These are phyloP conservation scores for Cladosporium oxysporum DNA, from an alignment of 2,329 filamentous ascomycete genomes.

Conservation along the genomic window DNA sequence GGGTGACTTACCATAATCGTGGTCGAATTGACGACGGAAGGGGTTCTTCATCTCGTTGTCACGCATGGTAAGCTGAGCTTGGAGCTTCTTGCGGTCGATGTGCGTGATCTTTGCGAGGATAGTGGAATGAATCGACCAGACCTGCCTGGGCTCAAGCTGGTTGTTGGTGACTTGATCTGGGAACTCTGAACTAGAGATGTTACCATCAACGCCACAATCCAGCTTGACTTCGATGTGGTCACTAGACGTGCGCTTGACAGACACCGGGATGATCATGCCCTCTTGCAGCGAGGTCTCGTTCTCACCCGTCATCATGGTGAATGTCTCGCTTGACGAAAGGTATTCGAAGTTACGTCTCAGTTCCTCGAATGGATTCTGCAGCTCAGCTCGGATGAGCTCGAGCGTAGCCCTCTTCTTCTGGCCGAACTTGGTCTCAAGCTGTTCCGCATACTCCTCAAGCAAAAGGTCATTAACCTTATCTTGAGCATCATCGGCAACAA, in stretches of 20 bases:
- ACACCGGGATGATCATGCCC: constrained; percentile 90
- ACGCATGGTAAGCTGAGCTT: constrained; percentile 78
- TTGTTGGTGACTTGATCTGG: constrained; percentile 65
- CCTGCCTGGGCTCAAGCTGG: constrained; percentile 54
- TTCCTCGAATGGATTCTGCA: constrained; percentile 93
- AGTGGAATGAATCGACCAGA: constrained; percentile 79
- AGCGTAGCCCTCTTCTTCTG: constrained; percentile 94
- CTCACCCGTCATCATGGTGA: constrained; percentile 96
- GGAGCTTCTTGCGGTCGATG: constrained; percentile 82
- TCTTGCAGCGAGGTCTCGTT: constrained; percentile 79
- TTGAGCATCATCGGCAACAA: constrained; percentile 92
- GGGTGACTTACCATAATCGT: constrained; percentile 46
- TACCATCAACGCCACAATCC: constrained; percentile 90
- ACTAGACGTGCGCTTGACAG: constrained; percentile 82
- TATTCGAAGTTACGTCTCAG: constrained; percentile 76
- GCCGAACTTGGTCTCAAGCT: constrained; percentile 88
- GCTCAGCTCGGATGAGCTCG: constrained; percentile 91
- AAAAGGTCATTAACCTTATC: constrained; percentile 96
- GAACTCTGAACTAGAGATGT: constrained; percentile 79
- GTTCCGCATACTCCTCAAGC: constrained; percentile 93
- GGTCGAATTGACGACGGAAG: constrained; percentile 68
- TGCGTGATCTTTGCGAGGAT: constrained; percentile 85
- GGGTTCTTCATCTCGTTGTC: constrained; percentile 78
- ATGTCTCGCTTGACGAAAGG: constrained; percentile 75
- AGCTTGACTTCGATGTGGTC: constrained; percentile 92